Evolutionary conservation across 495 filamentous ascomycete genomes (phyloP), one percentile per base, ranked within the genome.

Genomic region (Neurospora sp.): DNA sequence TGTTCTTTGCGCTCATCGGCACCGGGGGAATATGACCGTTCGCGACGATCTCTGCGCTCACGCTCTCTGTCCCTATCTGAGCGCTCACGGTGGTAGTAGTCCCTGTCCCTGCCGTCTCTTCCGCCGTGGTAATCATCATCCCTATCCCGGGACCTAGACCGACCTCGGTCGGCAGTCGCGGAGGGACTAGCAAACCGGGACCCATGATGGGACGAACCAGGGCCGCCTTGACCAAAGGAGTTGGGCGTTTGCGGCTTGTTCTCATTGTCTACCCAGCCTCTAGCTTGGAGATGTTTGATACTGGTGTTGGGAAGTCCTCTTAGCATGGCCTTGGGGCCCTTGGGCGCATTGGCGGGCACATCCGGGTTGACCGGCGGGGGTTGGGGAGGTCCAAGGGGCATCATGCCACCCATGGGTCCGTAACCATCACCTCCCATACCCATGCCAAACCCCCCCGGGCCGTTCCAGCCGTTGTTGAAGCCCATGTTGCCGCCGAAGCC

Each of bases 261-360:
- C 70, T 81, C 78, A 75, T 84, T 81, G 69, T 79, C 77, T 20
- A 85, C 82, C 76, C 79, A 82, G 72, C 84, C 84, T 73, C 86
- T 80, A 46, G 84, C 85, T 81, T 85, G 84, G 59, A 89, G 79
- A 72, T 85, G 81, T 71, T 80, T 80, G 77, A 89, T 86, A 80
- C 90, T 91, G 62, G 90, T 92, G 81, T 94, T 94, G 70, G 92
- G 90, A 27, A 91, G 86, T 20, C 94, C 94, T 78, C 95, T 89
- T 75, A 96, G 85, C 90, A 98, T 94, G 20, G 96, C 96, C 81
- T 96, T 94, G 3, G 96, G 96, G 1, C 93, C 96, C 70, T 91
- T 96, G 39, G 96, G 96, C 37, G 96, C 96, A 81, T 88, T 89
- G 59, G 86, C 75, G 18, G 86, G 87, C 35, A 86, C 83, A 78